phyloP scores from a whole-genome alignment of 1,284 basidiomycete species.

The Cutaneotrichosporon dermatis region DNA sequence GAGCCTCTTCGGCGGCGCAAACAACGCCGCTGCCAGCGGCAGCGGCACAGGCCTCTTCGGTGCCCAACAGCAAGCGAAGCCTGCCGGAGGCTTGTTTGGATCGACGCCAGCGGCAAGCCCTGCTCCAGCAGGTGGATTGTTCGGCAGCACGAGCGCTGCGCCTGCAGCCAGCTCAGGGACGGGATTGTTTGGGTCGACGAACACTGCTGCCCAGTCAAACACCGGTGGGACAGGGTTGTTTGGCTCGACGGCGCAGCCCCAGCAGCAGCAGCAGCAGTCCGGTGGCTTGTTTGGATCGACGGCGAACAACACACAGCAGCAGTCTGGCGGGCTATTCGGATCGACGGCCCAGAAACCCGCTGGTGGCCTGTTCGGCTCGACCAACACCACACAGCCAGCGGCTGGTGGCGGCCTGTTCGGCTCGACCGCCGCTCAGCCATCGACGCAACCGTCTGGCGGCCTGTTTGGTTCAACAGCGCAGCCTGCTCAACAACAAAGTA shows the following conservation, averaged over 20 bases:
- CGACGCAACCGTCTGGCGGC: slow-evolving; percentile 20
- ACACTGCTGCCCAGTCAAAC: too few relatives aligned
- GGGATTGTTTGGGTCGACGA: neutral
- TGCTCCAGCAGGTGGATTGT: slow-evolving; percentile 7
- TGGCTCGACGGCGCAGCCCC: slow-evolving; percentile 24
- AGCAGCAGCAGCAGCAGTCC: slow-evolving; percentile 35
- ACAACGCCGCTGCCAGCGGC: neutral
- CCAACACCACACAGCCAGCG: slow-evolving; percentile 17
- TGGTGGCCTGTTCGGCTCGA: slow-evolving; percentile 54
- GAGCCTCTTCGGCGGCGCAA: slow-evolving; percentile 5
- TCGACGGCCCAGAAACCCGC: slow-evolving; percentile 20
- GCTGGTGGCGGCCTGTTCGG: slow-evolving; percentile 19
- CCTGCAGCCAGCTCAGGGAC: neutral
- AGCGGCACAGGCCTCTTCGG: slow-evolving; percentile 11
- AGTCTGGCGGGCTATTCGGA: slow-evolving; percentile 42
- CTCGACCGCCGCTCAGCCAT: slow-evolving; percentile 6
- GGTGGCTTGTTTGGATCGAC: slow-evolving; percentile 41
- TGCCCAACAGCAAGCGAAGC: slow-evolving; percentile 7
- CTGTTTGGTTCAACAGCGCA: slow-evolving; percentile 46
- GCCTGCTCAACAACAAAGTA: neutral
- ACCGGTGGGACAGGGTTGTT: slow-evolving; percentile 7
- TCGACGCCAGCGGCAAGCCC: slow-evolving; percentile 16
- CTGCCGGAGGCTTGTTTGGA: slow-evolving; percentile 19
- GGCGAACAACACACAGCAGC: slow-evolving; percentile 11
- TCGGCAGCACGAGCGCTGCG: slow-evolving; percentile 14